Base-by-base conservation (phyloP, 75 land plant genomes). In the Sequoia sempervirens region DNA sequence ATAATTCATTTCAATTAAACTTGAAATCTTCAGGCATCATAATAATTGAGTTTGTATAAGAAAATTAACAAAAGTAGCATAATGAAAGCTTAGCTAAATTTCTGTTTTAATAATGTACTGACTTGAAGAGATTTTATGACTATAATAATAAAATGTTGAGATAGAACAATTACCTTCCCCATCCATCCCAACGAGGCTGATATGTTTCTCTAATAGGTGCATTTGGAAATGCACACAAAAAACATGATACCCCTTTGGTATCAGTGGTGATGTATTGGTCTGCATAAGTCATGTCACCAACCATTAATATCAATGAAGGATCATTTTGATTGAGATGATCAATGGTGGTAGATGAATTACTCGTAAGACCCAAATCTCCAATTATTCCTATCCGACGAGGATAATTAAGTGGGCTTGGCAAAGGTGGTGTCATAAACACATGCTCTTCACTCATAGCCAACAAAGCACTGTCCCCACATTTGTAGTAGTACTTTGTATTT, bases 161-260 rank as follows among this genome's bases (percentile, higher is more conserved):
- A 47, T 75, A 52, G 38, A 82, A 82, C 17, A 82, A 73, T 41
- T 81, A 90, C 99, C 99, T 95, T 82, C 96, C 96, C 99, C 99
- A 97, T 17, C 84, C 90, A 86, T 97, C 99, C 99, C 99, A 97
- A 17, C 93, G 95, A 45, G 96, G 99, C 79, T 97, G 99, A 89
- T 95, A 95, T 36, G 98, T 90, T 88, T 97, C 99, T 81, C 95
- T 90, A 50, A 91, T 97, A 34, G 99, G 99, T 23, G 97, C 90
- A 82, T 90, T 86, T 81, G 97, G 96, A 81, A 97, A 97, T 41
- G 93, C 87, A 84, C 97, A 94, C n/a, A 88, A 84, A 81, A 80
- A 97, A 80, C 96, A 95, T 45, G 95, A 45, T 38, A 90, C 91
- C 46, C 94, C 96, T 81, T 90, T 90, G 2, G 86, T 89, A 40